These are phyloP conservation scores for Amoebophrya sp. DNA, from an alignment of 169 alveolate genomes.

Conservation along the genomic window DNA sequence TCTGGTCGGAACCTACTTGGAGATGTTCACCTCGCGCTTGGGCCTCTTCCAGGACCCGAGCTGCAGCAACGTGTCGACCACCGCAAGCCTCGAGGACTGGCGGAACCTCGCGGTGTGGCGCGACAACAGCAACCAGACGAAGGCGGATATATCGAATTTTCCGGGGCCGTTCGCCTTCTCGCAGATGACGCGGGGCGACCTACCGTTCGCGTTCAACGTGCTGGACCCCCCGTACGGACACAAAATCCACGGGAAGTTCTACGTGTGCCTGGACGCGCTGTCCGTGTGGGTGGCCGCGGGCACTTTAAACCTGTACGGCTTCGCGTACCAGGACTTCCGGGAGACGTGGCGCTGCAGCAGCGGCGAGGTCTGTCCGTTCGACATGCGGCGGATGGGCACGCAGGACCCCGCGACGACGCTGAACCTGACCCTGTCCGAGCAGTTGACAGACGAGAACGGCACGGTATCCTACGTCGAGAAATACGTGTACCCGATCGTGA, in stretches of 20 bases:
- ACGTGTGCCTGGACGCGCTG: background rate
- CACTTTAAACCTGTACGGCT: background rate
- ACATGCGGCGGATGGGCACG: background rate
- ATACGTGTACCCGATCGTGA: background rate
- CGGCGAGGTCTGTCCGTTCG: background rate
- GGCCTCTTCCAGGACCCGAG: background rate
- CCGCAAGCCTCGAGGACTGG: background rate
- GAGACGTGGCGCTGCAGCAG: background rate
- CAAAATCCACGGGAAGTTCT: background rate
- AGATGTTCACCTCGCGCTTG: background rate
- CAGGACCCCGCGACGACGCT: background rate
- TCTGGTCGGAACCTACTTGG: background rate
- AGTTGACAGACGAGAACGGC: background rate
- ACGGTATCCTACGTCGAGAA: background rate
- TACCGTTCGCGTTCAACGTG: background rate
- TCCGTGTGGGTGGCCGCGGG: background rate
- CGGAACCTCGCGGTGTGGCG: background rate
- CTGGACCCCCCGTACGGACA: slow-evolving; percentile 1
- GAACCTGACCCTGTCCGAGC: background rate
- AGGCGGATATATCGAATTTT: background rate
- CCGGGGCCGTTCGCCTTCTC: background rate
- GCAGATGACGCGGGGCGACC: background rate
- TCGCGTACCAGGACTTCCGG: background rate
- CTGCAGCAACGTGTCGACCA: background rate
- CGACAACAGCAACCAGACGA: background rate